These are phyloP conservation scores for Juncus inflexus DNA, from an alignment of 176 grass and related monocot genomes.

Conservation along the genomic window DNA sequence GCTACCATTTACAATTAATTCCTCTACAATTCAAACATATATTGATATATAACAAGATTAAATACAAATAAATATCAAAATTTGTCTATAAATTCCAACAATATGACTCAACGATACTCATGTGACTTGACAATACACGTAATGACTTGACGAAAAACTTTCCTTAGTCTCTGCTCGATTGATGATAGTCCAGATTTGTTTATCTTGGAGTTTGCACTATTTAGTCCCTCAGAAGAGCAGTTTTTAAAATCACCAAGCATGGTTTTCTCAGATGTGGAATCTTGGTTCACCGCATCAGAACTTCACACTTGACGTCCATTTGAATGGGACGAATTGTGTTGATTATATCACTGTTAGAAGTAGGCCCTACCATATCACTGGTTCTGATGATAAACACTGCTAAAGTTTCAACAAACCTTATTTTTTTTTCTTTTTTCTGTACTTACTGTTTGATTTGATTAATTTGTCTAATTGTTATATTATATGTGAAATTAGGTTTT, in stretches of 20 bases:
- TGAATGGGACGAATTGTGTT: slow-evolving; percentile 69
- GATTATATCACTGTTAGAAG: slow-evolving; percentile 92
- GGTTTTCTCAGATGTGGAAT: slow-evolving; percentile 55
- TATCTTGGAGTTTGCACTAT: no score
- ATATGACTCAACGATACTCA: no score
- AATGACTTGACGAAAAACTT: no score
- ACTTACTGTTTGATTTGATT: slow-evolving; percentile 1
- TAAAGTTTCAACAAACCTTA: slow-evolving; percentile 32
- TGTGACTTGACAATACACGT: no score
- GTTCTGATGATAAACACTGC: slow-evolving; percentile 76
- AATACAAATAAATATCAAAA: slow-evolving; percentile 33
- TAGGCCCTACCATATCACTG: slow-evolving; percentile 90
- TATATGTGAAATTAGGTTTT: slow-evolving; percentile 51
- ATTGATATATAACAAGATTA: slow-evolving; percentile 34
- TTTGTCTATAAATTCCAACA: no score
- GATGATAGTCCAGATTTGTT: no score
- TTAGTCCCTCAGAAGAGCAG: no score
- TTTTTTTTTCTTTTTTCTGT: slow-evolving; percentile 6
- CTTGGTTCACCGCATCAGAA: slow-evolving; percentile 73
- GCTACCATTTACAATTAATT: slow-evolving; percentile 29
- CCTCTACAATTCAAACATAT: slow-evolving; percentile 30
- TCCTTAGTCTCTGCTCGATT: no score
- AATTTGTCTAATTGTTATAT: slow-evolving; percentile 12
- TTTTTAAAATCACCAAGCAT: no score
- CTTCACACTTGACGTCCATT: slow-evolving; percentile 65